Evolutionary conservation across 495 filamentous ascomycete genomes (phyloP).

Genomic region (Pyrenopolyporus hunteri): DNA sequence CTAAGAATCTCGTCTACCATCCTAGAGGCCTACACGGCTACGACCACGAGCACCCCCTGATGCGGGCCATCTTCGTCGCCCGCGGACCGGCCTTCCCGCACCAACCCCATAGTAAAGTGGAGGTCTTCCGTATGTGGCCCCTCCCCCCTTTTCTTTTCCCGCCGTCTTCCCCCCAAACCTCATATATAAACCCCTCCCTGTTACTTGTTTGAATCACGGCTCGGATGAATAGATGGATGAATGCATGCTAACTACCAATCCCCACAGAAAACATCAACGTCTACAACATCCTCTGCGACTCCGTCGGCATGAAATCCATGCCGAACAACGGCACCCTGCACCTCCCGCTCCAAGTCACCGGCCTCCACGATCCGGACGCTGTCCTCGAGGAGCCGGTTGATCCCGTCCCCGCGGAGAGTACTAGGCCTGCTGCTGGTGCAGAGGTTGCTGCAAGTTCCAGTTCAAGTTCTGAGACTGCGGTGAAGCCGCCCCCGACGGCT

Average conservation of each 20-base stretch:
- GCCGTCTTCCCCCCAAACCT: no score
- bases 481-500: conserved; percentile 19
- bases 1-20: conserved; percentile 69
- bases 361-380: conserved; percentile 60
- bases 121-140: conserved; percentile 78
- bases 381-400: conserved; percentile 44
- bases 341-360: conserved; percentile 73
- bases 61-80: conserved; percentile 91
- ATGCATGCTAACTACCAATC: conserved; percentile 28
- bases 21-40: conserved; percentile 87
- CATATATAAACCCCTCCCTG: no score
- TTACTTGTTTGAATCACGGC: no score
- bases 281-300: conserved; percentile 92
- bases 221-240: no score
- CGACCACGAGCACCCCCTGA: conserved; percentile 86
- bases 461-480: not conserved
- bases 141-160: not conserved
- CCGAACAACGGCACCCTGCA: conserved; percentile 90
- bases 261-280: conserved; percentile 90
- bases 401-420: conserved; percentile 29
- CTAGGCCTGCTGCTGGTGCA: conserved; percentile 17
- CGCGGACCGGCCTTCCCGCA: conserved; percentile 89
- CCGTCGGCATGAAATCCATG: conserved; percentile 67
- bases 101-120: conserved; percentile 75
- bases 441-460: no score